Percentiles rank a stretch among this genome's conserved stretches.
Evolutionary conservation across 495 filamentous ascomycete species (phyloP).

Genomic region (Annulohypoxylon maeteangense): DNA sequence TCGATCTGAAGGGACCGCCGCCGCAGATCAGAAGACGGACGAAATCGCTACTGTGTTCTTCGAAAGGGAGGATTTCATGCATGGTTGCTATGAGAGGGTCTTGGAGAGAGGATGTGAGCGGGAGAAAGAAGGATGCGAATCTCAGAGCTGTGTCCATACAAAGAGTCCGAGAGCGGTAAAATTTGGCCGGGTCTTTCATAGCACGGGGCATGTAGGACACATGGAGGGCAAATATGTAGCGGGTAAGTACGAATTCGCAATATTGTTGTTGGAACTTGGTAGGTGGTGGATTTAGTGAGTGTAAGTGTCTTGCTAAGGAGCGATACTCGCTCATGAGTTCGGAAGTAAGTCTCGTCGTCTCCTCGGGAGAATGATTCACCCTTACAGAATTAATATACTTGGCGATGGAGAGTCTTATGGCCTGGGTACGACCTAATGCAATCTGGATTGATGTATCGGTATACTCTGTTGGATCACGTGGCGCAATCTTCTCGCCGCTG

Average conservation of each 20-base stretch:
- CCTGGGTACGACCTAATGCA: slow-evolving; percentile 50
- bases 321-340: slow-evolving; percentile 50
- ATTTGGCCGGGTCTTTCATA: slow-evolving; percentile 50
- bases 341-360: slow-evolving; percentile 50
- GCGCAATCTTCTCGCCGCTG: background rate
- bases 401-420: slow-evolving; percentile 49
- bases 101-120: slow-evolving; percentile 23
- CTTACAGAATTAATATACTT: slow-evolving; percentile 51
- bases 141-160: slow-evolving; percentile 57
- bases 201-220: slow-evolving; percentile 50
- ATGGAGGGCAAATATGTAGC: slow-evolving; percentile 66
- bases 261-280: slow-evolving; percentile 53
- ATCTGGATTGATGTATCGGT: slow-evolving; percentile 53
- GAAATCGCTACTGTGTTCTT: slow-evolving; percentile 46
- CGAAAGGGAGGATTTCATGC: slow-evolving; percentile 12
- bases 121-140: slow-evolving; percentile 40
- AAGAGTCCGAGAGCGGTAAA: slow-evolving; percentile 58
- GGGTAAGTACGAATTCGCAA: slow-evolving; percentile 56
- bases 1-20: slow-evolving; percentile 57
- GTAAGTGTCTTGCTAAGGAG: slow-evolving; percentile 38
- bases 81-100: slow-evolving; percentile 34
- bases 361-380: slow-evolving; percentile 39
- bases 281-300: slow-evolving; percentile 46
- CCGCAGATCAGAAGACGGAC: slow-evolving; percentile 55
- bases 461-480: background rate